These are phyloP conservation scores for Entonaema liquescens DNA, from an alignment of 495 filamentous ascomycete genomes.

Conservation along the genomic window DNA sequence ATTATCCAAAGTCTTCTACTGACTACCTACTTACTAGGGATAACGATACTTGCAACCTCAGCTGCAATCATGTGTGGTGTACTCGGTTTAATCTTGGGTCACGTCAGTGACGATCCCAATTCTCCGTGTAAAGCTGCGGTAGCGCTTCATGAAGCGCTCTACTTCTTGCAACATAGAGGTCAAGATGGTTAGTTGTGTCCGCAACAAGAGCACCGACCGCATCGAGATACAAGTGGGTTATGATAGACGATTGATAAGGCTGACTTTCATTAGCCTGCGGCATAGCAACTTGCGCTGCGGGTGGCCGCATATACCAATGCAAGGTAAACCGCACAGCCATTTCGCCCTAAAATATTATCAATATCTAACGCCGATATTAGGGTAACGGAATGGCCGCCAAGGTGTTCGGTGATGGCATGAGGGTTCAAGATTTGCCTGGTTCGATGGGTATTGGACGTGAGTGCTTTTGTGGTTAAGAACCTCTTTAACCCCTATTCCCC, in stretches of 20 bases:
- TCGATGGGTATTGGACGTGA: conserved; percentile 79
- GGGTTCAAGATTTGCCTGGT: conserved; percentile 77
- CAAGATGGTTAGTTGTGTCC: conserved; percentile 67
- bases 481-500: not conserved
- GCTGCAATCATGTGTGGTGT: conserved; percentile 37
- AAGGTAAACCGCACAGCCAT: conserved; percentile 51
- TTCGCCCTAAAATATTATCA: not conserved
- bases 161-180: conserved; percentile 79
- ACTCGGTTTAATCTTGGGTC: conserved; percentile 36
- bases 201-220: not conserved
- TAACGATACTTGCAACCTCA: not conserved
- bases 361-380: conserved; percentile 10
- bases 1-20: not conserved
- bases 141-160: conserved; percentile 67
- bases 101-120: conserved; percentile 35
- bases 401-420: conserved; percentile 77
- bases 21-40: not conserved
- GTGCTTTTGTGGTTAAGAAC: conserved; percentile 1
- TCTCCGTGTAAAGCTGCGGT: conserved; percentile 25
- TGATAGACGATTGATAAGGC: not conserved
- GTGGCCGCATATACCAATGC: conserved; percentile 83
- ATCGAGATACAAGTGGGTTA: not conserved
- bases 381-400: conserved; percentile 85
- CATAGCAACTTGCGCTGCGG: conserved; percentile 75
- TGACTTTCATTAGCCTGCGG: conserved; percentile 63